Evolutionary conservation across 495 filamentous ascomycete genomes (phyloP), one percentile per base, ranked within the genome.

Genomic region (Penicillium cataractarum): DNA sequence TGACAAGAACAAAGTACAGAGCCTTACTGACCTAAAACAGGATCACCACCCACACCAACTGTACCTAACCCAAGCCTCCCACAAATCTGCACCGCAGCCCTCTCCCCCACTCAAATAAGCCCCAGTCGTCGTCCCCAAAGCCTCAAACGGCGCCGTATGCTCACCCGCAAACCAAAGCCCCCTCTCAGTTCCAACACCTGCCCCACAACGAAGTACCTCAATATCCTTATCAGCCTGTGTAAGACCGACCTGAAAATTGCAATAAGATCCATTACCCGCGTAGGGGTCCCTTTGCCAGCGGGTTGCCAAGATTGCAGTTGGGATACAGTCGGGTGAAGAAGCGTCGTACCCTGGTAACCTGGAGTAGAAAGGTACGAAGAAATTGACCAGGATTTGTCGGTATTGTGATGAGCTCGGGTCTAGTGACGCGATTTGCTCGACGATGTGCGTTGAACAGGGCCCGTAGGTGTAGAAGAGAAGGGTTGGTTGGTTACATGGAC

Each of bases 31-130:
- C 74, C 75, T 54, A 76, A 77, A 64, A 80, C 69, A 55, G 72
- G 69, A 72, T 78, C 79, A 71, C 79, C 77, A 53, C 65, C 57
- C 59, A 49, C 64, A 31, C 51, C 50, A 1, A 62, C 65, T 63
- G 73, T 60, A 0, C 64, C 68, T 31, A 80, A 61, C 6, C 76
- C 74, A 65, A 75, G 70, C 6, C 69, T 37, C 53, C 69, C 71
- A 55, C 82, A 76, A 29, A 97, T 81, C 73, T 89, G 84, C 64
- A 76, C 83, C 15, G 83, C 93, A 33, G 91, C 90, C 6, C 82
- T 82, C 76, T 97, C 91, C 1, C n/a, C 94, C 94, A 72, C 91
- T 92, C 92, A 92, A 96, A 63, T 92, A 97, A 12, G 93, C 93
- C 2, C 93, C 93, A 3, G 92, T 93, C 12, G 87, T 89, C 8